Percentiles rank a stretch among this genome's conserved stretches.
Conservation (phyloP, 768 basidiomycete species). For the Auriculariales sp. region DNA sequence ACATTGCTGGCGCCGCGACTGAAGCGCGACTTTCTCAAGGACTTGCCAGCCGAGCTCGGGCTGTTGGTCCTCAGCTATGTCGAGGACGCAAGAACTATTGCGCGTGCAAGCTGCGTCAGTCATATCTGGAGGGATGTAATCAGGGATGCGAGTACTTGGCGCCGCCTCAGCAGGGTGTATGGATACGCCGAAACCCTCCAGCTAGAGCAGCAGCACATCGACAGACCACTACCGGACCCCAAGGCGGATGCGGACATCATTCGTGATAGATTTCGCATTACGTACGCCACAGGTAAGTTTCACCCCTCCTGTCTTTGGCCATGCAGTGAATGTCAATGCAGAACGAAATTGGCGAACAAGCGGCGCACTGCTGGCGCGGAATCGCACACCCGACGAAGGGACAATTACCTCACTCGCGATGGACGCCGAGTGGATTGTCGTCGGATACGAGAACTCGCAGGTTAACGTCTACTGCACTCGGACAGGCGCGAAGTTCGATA, state of each 20-base stretch:
- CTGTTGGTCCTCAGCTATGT: conserved; percentile 65
- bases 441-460: conserved; percentile 73
- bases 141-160: conserved; percentile 70
- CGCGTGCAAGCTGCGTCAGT: conserved; percentile 56
- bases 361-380: not conserved
- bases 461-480: conserved; percentile 75
- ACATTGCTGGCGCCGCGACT: conserved; percentile 49
- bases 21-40: conserved; percentile 39
- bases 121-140: conserved; percentile 55
- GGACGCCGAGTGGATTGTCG: conserved; percentile 71
- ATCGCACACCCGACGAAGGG: conserved; percentile 28
- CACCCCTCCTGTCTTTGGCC: no score
- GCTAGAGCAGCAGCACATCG: no score
- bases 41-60: conserved; percentile 55
- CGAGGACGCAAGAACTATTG: conserved; percentile 58
- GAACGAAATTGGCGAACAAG: not conserved
- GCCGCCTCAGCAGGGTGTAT: no score
- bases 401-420: conserved; percentile 82
- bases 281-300: no score
- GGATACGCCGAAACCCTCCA: no score
- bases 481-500: conserved; percentile 62
- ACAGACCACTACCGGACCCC: no score
- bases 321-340: no score
- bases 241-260: no score
- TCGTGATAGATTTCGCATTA: no score